Evolutionary conservation across 768 basidiomycete species (phyloP).

Genomic region (Lanmaoa pseudosensibilis): DNA sequence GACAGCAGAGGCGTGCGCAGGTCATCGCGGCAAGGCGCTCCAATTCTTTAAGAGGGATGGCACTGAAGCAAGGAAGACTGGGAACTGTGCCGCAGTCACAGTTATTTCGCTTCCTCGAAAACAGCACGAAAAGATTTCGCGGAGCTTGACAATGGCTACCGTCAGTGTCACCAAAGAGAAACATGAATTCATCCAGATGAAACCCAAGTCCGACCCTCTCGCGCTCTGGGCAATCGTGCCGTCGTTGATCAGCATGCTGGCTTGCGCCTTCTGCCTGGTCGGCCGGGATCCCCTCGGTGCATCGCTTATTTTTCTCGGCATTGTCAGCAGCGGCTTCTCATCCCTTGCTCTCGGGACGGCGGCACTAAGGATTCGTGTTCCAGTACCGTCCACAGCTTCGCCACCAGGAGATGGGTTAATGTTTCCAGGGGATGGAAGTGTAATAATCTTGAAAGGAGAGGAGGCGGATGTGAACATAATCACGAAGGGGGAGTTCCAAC

Average conservation of each 20-base stretch:
- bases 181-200: slow-evolving; percentile 5
- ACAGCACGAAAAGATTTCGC: neutral
- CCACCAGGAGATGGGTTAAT: slow-evolving; percentile 35
- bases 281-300: slow-evolving; percentile 27
- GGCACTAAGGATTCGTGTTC: slow-evolving; percentile 20
- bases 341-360: slow-evolving; percentile 31
- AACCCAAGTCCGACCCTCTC: slow-evolving; percentile 12
- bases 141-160: neutral
- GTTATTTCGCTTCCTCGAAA: slow-evolving; percentile 14
- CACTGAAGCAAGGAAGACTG: slow-evolving; percentile 11
- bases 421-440: slow-evolving; percentile 14
- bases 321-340: slow-evolving; percentile 32
- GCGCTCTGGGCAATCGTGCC: slow-evolving; percentile 21
- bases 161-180: neutral
- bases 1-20: slow-evolving; percentile 26
- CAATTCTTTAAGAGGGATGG: slow-evolving; percentile 6
- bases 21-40: neutral
- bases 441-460: slow-evolving; percentile 29
- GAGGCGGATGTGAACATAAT: slow-evolving; percentile 31
- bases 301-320: slow-evolving; percentile 33
- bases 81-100: slow-evolving; percentile 14
- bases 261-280: slow-evolving; percentile 21
- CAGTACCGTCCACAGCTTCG: slow-evolving; percentile 22
- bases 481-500: slow-evolving; percentile 34
- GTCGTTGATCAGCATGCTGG: slow-evolving; percentile 23